phyloP scores from a whole-genome alignment of 2,329 filamentous ascomycete genomes.

The Penicillium sp. region DNA sequence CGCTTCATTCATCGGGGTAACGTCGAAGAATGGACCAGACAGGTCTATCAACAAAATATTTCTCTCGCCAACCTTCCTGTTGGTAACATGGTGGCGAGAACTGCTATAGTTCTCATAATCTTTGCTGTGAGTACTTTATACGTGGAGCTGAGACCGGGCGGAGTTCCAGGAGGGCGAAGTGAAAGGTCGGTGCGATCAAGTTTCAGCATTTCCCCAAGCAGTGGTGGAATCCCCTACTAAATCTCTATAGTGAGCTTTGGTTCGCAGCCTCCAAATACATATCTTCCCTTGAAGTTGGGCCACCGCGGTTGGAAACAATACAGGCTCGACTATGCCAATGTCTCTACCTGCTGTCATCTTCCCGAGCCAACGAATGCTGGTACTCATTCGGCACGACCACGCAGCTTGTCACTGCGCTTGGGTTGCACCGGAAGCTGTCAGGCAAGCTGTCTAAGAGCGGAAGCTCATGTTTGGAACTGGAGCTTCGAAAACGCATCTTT shows the following conservation, averaged over 20 bases:
- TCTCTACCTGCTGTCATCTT: constrained; percentile 60
- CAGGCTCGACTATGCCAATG: constrained; percentile 62
- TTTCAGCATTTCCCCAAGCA: not conserved
- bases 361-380: constrained; percentile 63
- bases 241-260: constrained; percentile 36
- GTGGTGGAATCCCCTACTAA: not conserved
- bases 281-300: constrained; percentile 51
- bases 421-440: constrained; percentile 38
- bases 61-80: constrained; percentile 40
- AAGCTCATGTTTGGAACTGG: constrained; percentile 40
- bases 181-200: constrained; percentile 28
- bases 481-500: constrained; percentile 61
- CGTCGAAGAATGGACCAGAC: constrained; percentile 51
- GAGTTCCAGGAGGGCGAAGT: constrained; percentile 23
- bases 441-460: constrained; percentile 32
- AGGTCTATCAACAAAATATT: constrained; percentile 43
- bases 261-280: constrained; percentile 41
- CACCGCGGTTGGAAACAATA: constrained; percentile 57
- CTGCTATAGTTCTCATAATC: constrained; percentile 52
- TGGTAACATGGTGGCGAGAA: constrained; percentile 47
- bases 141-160: constrained; percentile 43
- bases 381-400: constrained; percentile 61
- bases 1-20: constrained; percentile 59
- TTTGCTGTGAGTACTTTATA: constrained; percentile 53
- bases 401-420: constrained; percentile 54